These are phyloP conservation scores for Trifolium repens DNA, from an alignment of 306 rosid genomes.

Conservation along the genomic window DNA sequence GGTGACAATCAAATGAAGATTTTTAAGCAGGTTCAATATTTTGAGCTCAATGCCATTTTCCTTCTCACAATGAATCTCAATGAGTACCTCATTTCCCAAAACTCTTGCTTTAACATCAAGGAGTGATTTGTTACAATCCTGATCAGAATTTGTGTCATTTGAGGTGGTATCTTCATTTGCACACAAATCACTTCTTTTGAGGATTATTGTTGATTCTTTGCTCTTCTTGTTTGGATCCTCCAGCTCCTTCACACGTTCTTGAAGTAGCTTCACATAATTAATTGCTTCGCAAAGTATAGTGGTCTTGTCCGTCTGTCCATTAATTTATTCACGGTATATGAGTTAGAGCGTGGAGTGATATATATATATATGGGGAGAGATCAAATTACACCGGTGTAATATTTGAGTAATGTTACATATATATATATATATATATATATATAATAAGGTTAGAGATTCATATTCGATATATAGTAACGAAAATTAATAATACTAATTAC, in stretches of 20 bases:
- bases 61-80: constrained; percentile 45
- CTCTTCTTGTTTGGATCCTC: constrained; percentile 33
- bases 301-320: constrained; percentile 43
- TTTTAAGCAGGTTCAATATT: constrained; percentile 36
- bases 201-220: constrained; percentile 7
- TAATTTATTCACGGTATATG: not conserved
- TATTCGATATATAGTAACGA: too few species aligned
- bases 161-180: not conserved
- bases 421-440: too few species aligned
- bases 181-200: constrained; percentile 4
- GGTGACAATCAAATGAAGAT: constrained; percentile 39
- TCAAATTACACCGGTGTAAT: too few species aligned
- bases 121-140: constrained; percentile 18
- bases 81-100: constrained; percentile 37
- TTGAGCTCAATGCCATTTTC: constrained; percentile 35
- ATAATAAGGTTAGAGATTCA: too few species aligned
- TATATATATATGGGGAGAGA: too few species aligned
- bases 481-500: too few species aligned
- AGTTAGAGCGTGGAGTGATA: too few species aligned
- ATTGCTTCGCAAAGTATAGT: constrained; percentile 42
- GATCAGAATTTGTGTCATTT: not conserved
- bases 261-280: constrained; percentile 38
- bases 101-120: constrained; percentile 41
- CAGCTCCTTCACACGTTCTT: constrained; percentile 41
- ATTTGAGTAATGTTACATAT: too few species aligned